Evolutionary conservation across 192 early-diverging fungal species (phyloP).

Genomic region (Gonapodya prolifera): DNA sequence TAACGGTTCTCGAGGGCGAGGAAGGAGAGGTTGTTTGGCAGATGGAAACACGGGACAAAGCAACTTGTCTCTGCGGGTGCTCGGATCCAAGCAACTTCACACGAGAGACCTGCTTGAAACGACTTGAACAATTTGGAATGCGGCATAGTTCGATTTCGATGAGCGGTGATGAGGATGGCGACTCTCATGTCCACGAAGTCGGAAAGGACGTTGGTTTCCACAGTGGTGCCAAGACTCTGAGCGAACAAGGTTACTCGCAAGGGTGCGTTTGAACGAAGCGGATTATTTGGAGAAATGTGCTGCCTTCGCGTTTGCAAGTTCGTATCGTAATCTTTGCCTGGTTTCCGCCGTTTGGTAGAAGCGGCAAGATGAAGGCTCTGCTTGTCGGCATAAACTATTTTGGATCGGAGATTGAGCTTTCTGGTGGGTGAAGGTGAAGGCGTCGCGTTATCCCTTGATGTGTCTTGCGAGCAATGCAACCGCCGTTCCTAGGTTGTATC

Average conservation of each 20-base stretch:
- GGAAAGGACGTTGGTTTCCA: neutral
- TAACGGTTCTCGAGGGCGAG: neutral
- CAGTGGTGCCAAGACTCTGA: neutral
- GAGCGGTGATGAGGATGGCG: too few species aligned
- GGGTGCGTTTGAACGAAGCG: neutral
- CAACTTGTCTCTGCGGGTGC: neutral
- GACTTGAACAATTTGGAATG: neutral
- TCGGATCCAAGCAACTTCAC: neutral
- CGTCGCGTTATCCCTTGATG: too few species aligned
- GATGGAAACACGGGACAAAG: neutral
- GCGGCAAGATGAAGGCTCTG: constrained; percentile 1
- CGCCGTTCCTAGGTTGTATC: neutral
- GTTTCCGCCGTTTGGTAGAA: neutral
- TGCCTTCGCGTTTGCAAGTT: neutral
- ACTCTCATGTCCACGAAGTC: too few species aligned
- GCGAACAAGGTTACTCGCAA: neutral
- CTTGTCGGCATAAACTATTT: neutral
- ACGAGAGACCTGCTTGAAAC: neutral
- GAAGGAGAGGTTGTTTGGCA: neutral
- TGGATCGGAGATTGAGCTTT: neutral
- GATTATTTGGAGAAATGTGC: neutral
- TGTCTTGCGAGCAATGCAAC: too few species aligned
- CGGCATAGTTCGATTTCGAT: neutral
- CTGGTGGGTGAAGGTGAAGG: neutral
- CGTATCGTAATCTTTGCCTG: neutral